Evolutionary conservation across 2,329 filamentous ascomycete genomes (phyloP).

Genomic region (Torrubiella hemipterigena): DNA sequence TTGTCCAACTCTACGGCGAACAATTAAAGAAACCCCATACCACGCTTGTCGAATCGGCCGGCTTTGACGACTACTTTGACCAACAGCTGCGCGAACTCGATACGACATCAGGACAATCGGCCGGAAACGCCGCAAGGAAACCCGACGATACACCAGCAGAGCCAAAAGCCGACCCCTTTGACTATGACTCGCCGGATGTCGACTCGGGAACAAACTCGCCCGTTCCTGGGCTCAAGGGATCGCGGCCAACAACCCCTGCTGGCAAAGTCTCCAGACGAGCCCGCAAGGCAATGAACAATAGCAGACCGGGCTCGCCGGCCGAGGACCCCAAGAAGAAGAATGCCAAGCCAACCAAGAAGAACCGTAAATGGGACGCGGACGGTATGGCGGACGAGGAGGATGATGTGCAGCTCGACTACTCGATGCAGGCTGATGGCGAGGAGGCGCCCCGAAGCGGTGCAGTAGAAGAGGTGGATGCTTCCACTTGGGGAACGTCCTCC

Average conservation of each 20-base stretch:
- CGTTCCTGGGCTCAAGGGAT: slow-evolving; percentile 58
- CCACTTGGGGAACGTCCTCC: slow-evolving; percentile 73
- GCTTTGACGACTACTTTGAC: slow-evolving; percentile 89
- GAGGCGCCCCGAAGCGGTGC: slow-evolving; percentile 39
- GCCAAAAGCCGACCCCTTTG: slow-evolving; percentile 24
- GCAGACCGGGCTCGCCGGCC: slow-evolving; percentile 63
- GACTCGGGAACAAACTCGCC: slow-evolving; percentile 59
- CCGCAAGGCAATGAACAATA: slow-evolving; percentile 55
- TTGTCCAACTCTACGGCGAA: slow-evolving; percentile 79
- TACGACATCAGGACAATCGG: slow-evolving; percentile 29
- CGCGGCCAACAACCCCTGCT: slow-evolving; percentile 67
- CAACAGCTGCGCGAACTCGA: slow-evolving; percentile 79
- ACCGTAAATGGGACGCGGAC: slow-evolving; percentile 85
- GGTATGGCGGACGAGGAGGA: slow-evolving; percentile 78
- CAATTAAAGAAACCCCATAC: slow-evolving; percentile 73
- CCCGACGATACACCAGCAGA: slow-evolving; percentile 13
- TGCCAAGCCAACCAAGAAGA: slow-evolving; percentile 66
- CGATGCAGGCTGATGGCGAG: slow-evolving; percentile 41
- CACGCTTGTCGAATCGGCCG: slow-evolving; percentile 62
- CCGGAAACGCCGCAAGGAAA: slow-evolving; percentile 14
- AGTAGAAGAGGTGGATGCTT: slow-evolving; percentile 63
- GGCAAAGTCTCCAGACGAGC: slow-evolving; percentile 71
- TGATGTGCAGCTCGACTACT: slow-evolving; percentile 77
- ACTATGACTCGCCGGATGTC: slow-evolving; percentile 19
- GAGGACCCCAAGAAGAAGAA: slow-evolving; percentile 58